phyloP scores from a whole-genome alignment of 305 asterid species.

The Solanum hybrid region DNA sequence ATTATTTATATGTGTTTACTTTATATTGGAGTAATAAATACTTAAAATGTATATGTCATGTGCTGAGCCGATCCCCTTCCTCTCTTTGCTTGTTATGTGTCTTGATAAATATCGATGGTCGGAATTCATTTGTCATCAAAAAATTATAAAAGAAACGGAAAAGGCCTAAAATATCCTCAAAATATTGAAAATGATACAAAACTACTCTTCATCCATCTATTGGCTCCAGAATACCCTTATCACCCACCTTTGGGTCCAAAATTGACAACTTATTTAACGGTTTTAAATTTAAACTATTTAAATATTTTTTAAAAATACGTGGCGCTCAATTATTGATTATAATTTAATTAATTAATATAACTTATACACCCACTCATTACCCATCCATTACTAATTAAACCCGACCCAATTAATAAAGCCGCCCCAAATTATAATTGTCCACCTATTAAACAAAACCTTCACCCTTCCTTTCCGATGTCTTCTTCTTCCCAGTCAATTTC shows the following conservation, averaged over 20 bases:
- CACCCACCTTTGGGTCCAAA: background rate
- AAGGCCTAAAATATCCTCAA: background rate
- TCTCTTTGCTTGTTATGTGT: background rate
- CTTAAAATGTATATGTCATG: background rate
- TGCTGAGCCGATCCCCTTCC: background rate
- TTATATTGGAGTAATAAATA: background rate
- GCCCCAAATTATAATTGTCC: no score
- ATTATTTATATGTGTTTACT: background rate
- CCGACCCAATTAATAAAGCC: no score
- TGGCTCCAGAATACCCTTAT: background rate
- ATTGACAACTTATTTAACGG: background rate
- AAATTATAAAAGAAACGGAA: no score
- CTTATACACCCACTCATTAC: no score
- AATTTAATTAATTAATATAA: no score
- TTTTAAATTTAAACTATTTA: no score
- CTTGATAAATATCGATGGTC: background rate
- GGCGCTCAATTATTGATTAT: background rate
- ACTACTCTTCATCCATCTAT: background rate
- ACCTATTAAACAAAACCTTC: no score
- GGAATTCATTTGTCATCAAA: background rate
- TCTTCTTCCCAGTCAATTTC: no score
- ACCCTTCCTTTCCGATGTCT: no score
- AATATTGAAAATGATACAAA: no score
- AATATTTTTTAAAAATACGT: no score
- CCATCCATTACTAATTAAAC: no score